Conservation (phyloP, 2,329 filamentous ascomycete species). For the Aspergillus sp. region DNA sequence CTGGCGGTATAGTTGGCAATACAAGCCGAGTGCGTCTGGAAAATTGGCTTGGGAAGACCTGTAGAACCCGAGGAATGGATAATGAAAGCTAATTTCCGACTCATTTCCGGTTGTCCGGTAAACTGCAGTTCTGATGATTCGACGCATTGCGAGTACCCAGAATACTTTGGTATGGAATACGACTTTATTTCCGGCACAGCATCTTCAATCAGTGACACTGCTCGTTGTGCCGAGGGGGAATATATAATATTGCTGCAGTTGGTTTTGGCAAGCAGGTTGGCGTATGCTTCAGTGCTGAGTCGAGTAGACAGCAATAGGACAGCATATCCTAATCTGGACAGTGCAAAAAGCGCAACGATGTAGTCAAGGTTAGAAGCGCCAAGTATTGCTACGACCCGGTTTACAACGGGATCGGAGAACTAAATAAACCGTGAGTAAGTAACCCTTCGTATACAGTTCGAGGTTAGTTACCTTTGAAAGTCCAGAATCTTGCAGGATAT, state of each 20-base stretch:
- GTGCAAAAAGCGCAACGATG: conserved; percentile 54
- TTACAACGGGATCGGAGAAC: conserved; percentile 3
- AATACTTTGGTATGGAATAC: conserved; percentile 1
- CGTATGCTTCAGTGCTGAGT: conserved; percentile 52
- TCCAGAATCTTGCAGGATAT: neutral
- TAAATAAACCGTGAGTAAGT: neutral
- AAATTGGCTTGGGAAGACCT: conserved; percentile 63
- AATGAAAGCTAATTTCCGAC: conserved; percentile 43
- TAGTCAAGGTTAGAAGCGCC: conserved; percentile 57
- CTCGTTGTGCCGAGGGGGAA: conserved; percentile 16
- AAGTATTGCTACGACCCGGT: conserved; percentile 51
- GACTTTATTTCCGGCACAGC: neutral
- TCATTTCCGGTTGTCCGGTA: conserved; percentile 10
- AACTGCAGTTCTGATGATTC: conserved; percentile 23
- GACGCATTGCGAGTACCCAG: neutral
- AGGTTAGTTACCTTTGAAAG: conserved; percentile 1
- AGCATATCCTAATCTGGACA: conserved; percentile 58
- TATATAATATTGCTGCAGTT: conserved; percentile 26
- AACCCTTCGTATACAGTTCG: neutral
- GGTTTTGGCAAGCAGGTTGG: conserved; percentile 45
- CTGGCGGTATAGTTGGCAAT: conserved; percentile 49
- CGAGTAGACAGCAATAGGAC: conserved; percentile 57
- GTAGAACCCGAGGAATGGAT: conserved; percentile 57
- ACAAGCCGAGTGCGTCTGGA: conserved; percentile 53
- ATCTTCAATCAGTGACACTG: neutral